Evolutionary conservation across 805 yeast genomes (phyloP).

Genomic region (Teunomyces barrocoloradensis): DNA sequence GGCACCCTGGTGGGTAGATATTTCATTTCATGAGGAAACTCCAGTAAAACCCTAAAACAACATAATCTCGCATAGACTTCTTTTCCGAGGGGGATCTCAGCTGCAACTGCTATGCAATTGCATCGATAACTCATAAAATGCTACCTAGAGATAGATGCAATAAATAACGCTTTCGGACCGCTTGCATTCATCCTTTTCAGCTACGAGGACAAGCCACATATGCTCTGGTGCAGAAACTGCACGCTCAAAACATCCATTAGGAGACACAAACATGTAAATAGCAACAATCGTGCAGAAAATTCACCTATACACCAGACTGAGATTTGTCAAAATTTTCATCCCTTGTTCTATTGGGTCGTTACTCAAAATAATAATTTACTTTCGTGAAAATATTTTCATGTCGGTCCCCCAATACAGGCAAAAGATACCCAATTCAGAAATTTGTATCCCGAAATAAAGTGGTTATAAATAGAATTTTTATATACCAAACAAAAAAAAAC

Average conservation of each 20-base stretch:
- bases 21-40: background rate
- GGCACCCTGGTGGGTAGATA: background rate
- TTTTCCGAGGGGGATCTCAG: background rate
- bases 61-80: too few relatives aligned
- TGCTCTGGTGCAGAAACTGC: background rate
- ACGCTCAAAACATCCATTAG: background rate
- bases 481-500: background rate
- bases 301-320: background rate
- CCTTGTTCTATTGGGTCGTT: background rate
- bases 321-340: slow-evolving; percentile 1
- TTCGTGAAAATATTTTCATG: background rate
- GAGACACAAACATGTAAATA: background rate
- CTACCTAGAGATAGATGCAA: background rate
- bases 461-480: background rate
- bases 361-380: background rate
- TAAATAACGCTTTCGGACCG: background rate
- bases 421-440: background rate
- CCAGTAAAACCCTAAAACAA: background rate
- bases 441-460: background rate
- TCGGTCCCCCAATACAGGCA: background rate
- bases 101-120: too few relatives aligned
- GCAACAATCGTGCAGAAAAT: background rate
- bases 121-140: background rate
- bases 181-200: background rate
- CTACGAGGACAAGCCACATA: background rate